These are phyloP conservation scores for Aureobasidium sp. DNA, from an alignment of 2,329 filamentous ascomycete species.

Conservation along the genomic window DNA sequence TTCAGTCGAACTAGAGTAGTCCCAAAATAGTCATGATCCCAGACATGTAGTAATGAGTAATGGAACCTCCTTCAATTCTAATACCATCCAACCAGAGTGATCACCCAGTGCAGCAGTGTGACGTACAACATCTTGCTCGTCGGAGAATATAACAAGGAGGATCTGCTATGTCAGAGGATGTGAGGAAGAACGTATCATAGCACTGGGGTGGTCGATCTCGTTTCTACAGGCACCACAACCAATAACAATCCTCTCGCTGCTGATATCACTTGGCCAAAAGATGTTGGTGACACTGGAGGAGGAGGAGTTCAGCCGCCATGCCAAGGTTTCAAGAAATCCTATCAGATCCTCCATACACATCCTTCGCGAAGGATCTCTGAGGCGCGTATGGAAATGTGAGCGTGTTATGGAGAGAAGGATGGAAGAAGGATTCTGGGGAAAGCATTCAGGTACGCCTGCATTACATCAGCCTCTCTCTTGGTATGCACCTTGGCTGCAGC, in stretches of 20 bases:
- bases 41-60: slow-evolving; percentile 1
- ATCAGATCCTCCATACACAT: background rate
- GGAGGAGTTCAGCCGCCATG: background rate
- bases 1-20: background rate
- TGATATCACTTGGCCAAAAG: background rate
- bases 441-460: background rate
- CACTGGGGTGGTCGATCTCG: no score
- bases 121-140: background rate
- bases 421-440: background rate
- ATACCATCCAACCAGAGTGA: background rate
- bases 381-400: background rate
- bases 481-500: background rate
- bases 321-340: background rate
- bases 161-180: background rate
- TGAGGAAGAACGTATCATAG: background rate
- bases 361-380: background rate
- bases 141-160: background rate
- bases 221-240: no score
- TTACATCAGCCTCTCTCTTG: background rate
- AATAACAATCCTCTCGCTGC: background rate
- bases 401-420: background rate
- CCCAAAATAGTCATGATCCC: background rate
- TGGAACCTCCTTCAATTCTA: background rate
- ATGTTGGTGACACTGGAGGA: background rate
- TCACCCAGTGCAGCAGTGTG: no score